phyloP scores from a whole-genome alignment of 371 early-diverging fungal genomes.

The Rhizopus delemar region DNA sequence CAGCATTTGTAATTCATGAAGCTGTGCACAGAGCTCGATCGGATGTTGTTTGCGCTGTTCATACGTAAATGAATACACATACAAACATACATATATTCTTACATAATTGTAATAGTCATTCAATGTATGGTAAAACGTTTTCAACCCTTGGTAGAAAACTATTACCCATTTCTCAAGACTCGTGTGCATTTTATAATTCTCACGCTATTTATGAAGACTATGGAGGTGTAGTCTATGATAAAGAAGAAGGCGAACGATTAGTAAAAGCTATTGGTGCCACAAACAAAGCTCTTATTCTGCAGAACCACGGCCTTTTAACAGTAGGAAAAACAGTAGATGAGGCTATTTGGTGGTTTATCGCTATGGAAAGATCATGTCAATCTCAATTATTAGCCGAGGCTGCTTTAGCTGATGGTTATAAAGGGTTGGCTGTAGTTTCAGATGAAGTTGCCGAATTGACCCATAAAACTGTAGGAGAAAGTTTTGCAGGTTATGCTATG shows the following conservation, averaged over 20 bases:
- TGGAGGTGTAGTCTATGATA: conserved; percentile 56
- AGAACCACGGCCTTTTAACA: conserved; percentile 65
- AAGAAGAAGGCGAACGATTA: conserved; percentile 54
- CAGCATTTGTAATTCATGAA: conserved; percentile 65
- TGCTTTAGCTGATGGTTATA: conserved; percentile 40
- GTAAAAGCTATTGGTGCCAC: conserved; percentile 45
- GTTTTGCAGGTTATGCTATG: conserved; percentile 47
- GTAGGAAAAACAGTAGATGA: conserved; percentile 57
- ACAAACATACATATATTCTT: neutral
- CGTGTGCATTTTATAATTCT: conserved; percentile 57
- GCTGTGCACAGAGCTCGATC: conserved; percentile 51
- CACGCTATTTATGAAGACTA: conserved; percentile 54
- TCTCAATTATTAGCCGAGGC: conserved; percentile 60
- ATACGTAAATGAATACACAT: conserved; percentile 32
- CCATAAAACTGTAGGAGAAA: conserved; percentile 37
- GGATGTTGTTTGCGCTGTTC: conserved; percentile 58
- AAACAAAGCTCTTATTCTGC: conserved; percentile 57
- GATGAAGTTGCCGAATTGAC: conserved; percentile 48
- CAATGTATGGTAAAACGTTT: conserved; percentile 62
- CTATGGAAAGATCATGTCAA: conserved; percentile 59
- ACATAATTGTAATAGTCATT: conserved; percentile 38
- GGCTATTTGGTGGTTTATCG: conserved; percentile 61
- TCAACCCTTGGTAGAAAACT: conserved; percentile 49
- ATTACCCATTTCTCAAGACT: conserved; percentile 61
- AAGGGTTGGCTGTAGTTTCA: conserved; percentile 41